Evolutionary conservation across 306 rosid species (phyloP).

Genomic region (Mucuna pruriens): DNA sequence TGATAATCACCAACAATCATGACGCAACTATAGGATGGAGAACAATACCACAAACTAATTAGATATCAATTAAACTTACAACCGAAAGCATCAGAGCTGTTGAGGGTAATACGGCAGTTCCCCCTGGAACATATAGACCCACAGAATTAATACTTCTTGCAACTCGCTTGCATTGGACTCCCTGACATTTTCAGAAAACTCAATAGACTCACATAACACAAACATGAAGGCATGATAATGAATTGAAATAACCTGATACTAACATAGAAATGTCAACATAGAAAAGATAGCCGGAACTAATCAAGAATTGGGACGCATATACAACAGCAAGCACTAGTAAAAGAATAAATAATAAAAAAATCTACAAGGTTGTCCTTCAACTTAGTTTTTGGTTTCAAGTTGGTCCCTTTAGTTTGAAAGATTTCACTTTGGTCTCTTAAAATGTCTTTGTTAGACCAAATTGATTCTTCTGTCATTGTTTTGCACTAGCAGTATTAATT

Average conservation of each 20-base stretch:
- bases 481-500: too few species aligned
- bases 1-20: not conserved
- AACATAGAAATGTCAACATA: not conserved
- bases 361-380: too few species aligned
- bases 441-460: too few species aligned
- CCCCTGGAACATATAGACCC: conserved; percentile 93
- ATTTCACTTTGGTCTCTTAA: too few species aligned
- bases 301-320: not conserved
- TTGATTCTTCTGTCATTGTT: too few species aligned
- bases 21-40: conserved; percentile 3
- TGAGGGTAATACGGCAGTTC: conserved; percentile 93
- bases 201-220: not conserved
- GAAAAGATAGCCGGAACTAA: not conserved
- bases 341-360: too few species aligned
- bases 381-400: too few species aligned
- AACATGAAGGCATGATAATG: not conserved
- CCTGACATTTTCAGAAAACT: conserved; percentile 54
- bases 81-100: conserved; percentile 89
- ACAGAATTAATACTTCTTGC: conserved; percentile 90
- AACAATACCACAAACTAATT: conserved; percentile 1
- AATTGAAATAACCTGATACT: not conserved
- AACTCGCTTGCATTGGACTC: conserved; percentile 86
- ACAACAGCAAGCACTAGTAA: not conserved
- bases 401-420: too few species aligned
- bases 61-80: conserved; percentile 56